A percentile compares a stretch with the other conserved stretches of the same genome.
phyloP scores from a whole-genome alignment of 1,284 basidiomycete genomes.

The Ceratobasidium sp. region DNA sequence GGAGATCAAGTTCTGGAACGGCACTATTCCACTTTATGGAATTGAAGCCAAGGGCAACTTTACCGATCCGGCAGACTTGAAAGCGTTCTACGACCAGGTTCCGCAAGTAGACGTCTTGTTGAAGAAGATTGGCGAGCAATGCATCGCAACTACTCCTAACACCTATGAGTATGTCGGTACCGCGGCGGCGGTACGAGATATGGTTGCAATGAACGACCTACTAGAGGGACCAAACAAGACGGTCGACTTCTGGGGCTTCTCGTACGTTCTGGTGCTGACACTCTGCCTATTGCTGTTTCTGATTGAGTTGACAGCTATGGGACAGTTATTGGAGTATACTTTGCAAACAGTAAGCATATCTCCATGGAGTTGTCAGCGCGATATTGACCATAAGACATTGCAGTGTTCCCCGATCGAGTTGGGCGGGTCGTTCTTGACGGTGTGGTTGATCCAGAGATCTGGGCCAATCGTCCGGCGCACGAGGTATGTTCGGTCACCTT shows the following conservation, averaged over 20 bases:
- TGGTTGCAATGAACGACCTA: constrained; percentile 46
- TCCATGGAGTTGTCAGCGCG: too few species aligned
- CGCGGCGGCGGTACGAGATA: constrained; percentile 40
- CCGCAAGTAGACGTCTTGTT: constrained; percentile 1
- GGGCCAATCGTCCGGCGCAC: neutral
- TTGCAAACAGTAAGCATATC: constrained; percentile 40
- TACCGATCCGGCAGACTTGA: constrained; percentile 8
- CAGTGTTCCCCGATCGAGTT: constrained; percentile 47
- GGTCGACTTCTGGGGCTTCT: constrained; percentile 48
- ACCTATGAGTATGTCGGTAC: constrained; percentile 15
- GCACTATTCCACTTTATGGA: neutral
- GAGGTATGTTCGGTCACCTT: constrained; percentile 14
- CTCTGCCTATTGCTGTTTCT: neutral
- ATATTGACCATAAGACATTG: neutral
- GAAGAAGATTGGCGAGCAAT: neutral
- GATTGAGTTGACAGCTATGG: constrained; percentile 46
- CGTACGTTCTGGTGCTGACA: constrained; percentile 23
- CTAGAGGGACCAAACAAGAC: constrained; percentile 44
- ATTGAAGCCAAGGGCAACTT: constrained; percentile 28
- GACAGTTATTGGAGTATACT: constrained; percentile 45
- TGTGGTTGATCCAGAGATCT: constrained; percentile 40
- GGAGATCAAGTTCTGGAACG: constrained; percentile 13
- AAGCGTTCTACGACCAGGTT: constrained; percentile 16
- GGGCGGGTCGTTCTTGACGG: constrained; percentile 47
- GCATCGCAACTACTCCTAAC: neutral